Percentiles rank a stretch among this genome's conserved stretches.
These are phyloP conservation scores for Trichophyton equinum DNA, from an alignment of 2,329 filamentous ascomycete genomes.

Conservation along the genomic window DNA sequence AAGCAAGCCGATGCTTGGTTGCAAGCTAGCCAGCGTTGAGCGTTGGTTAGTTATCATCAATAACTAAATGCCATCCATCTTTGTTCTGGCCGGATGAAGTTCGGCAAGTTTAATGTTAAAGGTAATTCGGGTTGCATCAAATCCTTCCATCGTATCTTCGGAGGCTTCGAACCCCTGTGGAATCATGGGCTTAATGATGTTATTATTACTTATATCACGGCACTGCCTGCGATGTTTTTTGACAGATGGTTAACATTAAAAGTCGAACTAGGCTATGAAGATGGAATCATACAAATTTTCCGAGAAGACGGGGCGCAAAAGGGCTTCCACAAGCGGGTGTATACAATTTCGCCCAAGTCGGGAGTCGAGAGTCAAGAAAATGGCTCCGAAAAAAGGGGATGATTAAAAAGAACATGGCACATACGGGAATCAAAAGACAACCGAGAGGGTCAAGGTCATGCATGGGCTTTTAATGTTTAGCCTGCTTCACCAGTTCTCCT, in stretches of 20 bases:
- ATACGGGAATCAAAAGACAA: background rate
- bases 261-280: background rate
- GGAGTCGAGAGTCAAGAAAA: background rate
- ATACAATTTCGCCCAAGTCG: too few relatives aligned
- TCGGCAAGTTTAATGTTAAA: background rate
- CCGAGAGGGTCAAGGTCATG: background rate
- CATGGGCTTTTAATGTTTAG: background rate
- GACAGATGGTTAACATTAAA: too few relatives aligned
- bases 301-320: too few relatives aligned
- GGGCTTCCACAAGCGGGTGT: too few relatives aligned
- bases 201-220: too few relatives aligned
- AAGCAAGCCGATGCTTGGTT: too few relatives aligned
- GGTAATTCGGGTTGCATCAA: background rate
- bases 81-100: background rate
- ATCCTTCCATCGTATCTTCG: background rate
- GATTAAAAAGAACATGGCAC: background rate
- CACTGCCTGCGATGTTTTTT: too few relatives aligned
- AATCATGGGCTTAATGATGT: background rate
- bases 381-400: background rate
- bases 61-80: too few relatives aligned
- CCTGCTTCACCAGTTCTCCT: constrained; percentile 46
- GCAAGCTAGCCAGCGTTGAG: too few relatives aligned
- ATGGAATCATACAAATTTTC: background rate
- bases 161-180: background rate
- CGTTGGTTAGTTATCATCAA: too few relatives aligned